Evolutionary conservation across 139 green algal species (phyloP), one percentile per base, ranked within the genome.

Genomic region (Pleodorina starrii): DNA sequence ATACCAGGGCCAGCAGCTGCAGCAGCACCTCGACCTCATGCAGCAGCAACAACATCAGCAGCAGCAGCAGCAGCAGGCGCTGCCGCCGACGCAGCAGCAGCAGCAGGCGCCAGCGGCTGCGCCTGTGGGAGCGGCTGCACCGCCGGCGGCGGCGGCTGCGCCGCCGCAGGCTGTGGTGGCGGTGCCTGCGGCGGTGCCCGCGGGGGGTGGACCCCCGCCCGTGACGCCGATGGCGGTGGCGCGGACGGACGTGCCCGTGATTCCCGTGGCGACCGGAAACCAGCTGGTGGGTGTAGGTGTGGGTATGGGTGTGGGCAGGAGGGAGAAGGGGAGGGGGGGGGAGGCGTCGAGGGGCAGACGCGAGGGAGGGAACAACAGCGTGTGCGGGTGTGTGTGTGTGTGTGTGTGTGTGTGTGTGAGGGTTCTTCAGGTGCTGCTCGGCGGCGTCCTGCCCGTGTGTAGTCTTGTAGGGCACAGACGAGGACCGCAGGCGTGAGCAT

Each of bases 181-280:
- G n/a, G n/a, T n/a, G n/a, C n/a, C n/a, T n/a, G n/a, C n/a, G n/a
- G n/a, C n/a, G n/a, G n/a, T n/a, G n/a, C n/a, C n/a, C n/a, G n/a
- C n/a, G n/a, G n/a, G n/a, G n/a, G n/a, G n/a, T n/a, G n/a, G n/a
- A n/a, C n/a, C n/a, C 5, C 82, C 82, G 0, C 32, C 82, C 1
- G 44, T 93, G 6, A 97, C 95, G 0, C 51, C 91, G 3, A 90
- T 97, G 71, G 96, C 94, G 19, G 72, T 79, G 38, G 77, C 87
- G 14, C 76, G 95, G 12, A 96, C 91, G 35, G 94, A 94, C 9
- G 87, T 96, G 54, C 83, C 89, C 1, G 94, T 98, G 11, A 96
- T 98, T 29, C 95, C 95, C 38, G 96, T 91, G 3, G 50, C 85
- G 5, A 94, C 90, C 1, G 96, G 95, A 44, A 95, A 96, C 85